Conservation (phyloP, 805 yeast genomes). For the Saccharomyces jurei region DNA sequence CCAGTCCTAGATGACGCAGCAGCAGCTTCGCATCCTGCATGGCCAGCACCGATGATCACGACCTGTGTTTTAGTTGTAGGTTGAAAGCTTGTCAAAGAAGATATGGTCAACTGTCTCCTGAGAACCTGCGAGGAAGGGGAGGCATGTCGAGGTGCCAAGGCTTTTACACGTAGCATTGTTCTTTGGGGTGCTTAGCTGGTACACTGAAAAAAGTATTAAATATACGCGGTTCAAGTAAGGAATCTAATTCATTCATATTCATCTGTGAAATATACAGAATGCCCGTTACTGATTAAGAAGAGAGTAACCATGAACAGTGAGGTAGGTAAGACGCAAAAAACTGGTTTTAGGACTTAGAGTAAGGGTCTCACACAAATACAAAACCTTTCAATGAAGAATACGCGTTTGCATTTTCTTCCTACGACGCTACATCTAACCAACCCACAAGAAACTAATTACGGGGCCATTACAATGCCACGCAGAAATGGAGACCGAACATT, state of each 20-base stretch:
- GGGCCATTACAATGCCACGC: background rate
- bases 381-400: background rate
- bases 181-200: background rate
- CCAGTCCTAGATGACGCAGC: slow-evolving; percentile 88
- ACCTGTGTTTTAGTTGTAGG: slow-evolving; percentile 33
- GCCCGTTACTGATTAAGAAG: background rate
- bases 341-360: background rate
- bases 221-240: no score
- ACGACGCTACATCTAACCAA: background rate
- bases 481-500: background rate
- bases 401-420: background rate
- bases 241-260: background rate
- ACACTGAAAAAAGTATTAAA: background rate
- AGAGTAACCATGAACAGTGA: background rate
- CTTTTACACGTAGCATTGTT: background rate
- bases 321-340: background rate
- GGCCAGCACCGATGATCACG: slow-evolving; percentile 93
- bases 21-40: slow-evolving; percentile 98
- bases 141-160: no score
- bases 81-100: slow-evolving; percentile 7
- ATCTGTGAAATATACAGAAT: background rate
- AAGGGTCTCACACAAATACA: background rate
- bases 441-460: background rate
- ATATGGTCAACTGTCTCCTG: background rate
- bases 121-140: background rate